Conservation (phyloP, 306 rosid genomes). For the Cyclanthera cordifolia region DNA sequence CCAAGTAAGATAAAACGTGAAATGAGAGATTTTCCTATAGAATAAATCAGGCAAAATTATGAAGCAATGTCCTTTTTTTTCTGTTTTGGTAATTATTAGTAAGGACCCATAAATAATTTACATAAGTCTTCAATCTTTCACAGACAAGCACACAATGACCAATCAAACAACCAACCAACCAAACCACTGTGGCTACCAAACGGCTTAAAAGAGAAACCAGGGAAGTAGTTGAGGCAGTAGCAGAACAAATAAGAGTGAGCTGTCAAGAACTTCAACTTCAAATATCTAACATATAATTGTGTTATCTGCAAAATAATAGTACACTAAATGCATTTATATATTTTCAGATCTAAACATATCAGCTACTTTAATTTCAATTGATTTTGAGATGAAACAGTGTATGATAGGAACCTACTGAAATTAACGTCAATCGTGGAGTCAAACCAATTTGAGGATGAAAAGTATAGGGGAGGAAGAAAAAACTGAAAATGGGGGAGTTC, state of each 20-base stretch:
- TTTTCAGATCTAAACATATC: not conserved
- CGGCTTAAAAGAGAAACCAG: conserved; percentile 1
- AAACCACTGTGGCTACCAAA: not conserved
- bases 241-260: conserved; percentile 5
- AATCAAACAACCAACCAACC: not conserved
- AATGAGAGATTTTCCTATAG: not conserved
- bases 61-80: not conserved
- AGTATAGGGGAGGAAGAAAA: not conserved
- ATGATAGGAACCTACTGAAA: too few relatives aligned
- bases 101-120: not conserved
- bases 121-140: not conserved
- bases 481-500: not conserved
- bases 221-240: conserved; percentile 6
- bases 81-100: not conserved
- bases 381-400: too few relatives aligned
- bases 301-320: conserved; percentile 6
- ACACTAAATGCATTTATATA: not conserved
- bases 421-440: conserved; percentile 9
- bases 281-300: not conserved
- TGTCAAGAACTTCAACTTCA: not conserved
- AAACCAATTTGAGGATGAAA: not conserved
- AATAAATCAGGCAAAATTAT: not conserved
- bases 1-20: not conserved
- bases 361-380: too few relatives aligned
- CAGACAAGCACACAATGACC: not conserved